These are phyloP conservation scores for Cudoniella acicularis DNA, from an alignment of 495 filamentous ascomycete genomes.

Conservation along the genomic window DNA sequence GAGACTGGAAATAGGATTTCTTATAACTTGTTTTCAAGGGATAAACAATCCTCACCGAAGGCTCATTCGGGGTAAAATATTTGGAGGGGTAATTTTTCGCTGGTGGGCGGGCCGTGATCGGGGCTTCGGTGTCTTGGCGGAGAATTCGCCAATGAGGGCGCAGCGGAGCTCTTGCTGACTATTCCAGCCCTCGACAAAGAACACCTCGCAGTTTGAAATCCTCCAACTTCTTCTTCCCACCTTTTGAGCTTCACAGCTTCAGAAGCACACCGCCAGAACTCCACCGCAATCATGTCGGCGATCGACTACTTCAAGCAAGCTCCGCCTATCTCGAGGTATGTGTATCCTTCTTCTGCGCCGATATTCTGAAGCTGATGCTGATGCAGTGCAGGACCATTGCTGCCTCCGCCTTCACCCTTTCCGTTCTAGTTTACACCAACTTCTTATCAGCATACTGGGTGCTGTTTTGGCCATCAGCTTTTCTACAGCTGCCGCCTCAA, in stretches of 20 bases:
- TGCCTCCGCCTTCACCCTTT: slow-evolving; percentile 20
- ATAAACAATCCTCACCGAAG: slow-evolving; percentile 12
- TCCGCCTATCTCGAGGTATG: slow-evolving; percentile 28
- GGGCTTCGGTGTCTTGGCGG: not conserved
- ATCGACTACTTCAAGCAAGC: slow-evolving; percentile 26
- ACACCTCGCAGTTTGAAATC: slow-evolving; percentile 10
- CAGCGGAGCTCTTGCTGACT: not conserved
- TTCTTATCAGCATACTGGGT: slow-evolving; percentile 51
- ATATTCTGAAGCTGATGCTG: slow-evolving; percentile 23
- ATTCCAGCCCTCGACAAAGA: slow-evolving; percentile 1
- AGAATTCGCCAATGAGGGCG: not conserved
- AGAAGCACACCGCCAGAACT: slow-evolving; percentile 4
- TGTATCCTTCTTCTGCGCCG: not conserved
- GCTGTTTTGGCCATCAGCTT: slow-evolving; percentile 49
- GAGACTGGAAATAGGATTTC: not conserved
- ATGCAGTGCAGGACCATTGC: slow-evolving; percentile 27
- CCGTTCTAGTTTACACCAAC: slow-evolving; percentile 21
- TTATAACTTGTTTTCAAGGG: not conserved
- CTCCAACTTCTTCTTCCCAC: slow-evolving; percentile 5
- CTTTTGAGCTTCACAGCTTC: slow-evolving; percentile 16
- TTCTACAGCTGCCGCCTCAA: slow-evolving; percentile 65
- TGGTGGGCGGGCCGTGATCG: slow-evolving; percentile 4
- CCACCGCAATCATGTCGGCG: slow-evolving; percentile 21
- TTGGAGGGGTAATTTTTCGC: slow-evolving; percentile 13
- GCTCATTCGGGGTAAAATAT: slow-evolving; percentile 12